Base-by-base conservation (phyloP, 805 yeast species). In the Maudiozyma barnettii region DNA sequence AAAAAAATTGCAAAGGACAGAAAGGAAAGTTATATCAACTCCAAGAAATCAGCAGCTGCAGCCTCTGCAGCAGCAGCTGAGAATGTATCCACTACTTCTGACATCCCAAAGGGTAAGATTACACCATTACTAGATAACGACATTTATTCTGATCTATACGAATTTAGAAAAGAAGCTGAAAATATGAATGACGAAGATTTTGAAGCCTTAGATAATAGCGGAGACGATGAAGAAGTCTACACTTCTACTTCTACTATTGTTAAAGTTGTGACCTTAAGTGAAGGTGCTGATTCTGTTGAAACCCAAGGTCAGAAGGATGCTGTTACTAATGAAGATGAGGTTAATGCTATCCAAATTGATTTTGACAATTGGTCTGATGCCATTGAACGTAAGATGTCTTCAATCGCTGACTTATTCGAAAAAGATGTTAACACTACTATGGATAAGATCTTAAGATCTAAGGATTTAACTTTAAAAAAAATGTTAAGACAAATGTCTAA, bases 381-480 rank as follows among this genome's bases (percentile, higher is more conserved):
- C 43, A 63, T 75, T 41, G 60, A 63, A 22, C 64, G 59, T 16
- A 71, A 73, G 30, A 64, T 70, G 29, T 53, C 59, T 12, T 70
- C 68, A 42, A 70, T 77, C 2, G 52, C 65, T 38, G 57, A 55
- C 13, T 68, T 70, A 44, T 73, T 74, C 47, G 63, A 68, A 33
- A 49, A 52, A 2, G 70, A 74, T 23, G 62, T 74, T 10, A 51
- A 55, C 4, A 53, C 54, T 4, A 45, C 69, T 7, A 67, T 69
- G 36, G 41, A 50, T 1, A 51, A 52, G 7, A 57, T 61, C 22
- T 49, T 69, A 14, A 51, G 52, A 4, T 51, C 57, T 2, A 47
- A 69, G 10, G 59, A 60, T 36, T 65, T 67, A 4, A 41, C 48
- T 3, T 50, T 76, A 33, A 66, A 62, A n/a, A 58, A 62, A 2